These are phyloP conservation scores for Alternaria panax DNA, from an alignment of 2,329 filamentous ascomycete species.

Conservation along the genomic window DNA sequence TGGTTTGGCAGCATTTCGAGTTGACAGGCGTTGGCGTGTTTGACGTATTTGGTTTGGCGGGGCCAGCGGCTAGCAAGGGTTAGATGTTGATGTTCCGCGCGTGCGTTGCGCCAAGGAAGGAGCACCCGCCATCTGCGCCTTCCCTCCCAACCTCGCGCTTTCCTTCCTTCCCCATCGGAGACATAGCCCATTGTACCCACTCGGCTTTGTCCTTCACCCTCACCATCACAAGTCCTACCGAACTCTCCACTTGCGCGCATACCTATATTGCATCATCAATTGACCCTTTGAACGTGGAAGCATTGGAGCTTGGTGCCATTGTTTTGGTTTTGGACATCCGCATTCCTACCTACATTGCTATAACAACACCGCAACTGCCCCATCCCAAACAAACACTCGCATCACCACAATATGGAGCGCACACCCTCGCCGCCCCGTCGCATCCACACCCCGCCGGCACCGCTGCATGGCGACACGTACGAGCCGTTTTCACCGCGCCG, in stretches of 20 bases:
- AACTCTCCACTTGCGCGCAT: conserved; percentile 13
- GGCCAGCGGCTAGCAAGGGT: conserved; percentile 19
- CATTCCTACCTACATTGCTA: conserved; percentile 24
- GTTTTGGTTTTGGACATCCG: conserved; percentile 36
- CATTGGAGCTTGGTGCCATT: conserved; percentile 25
- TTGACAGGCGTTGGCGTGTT: conserved; percentile 28
- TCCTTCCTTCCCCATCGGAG: conserved; percentile 21
- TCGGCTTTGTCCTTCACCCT: conserved; percentile 18
- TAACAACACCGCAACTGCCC: conserved; percentile 22
- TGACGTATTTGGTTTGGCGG: conserved; percentile 35
- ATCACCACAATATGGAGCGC: conserved; percentile 45
- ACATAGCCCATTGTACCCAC: conserved; percentile 27
- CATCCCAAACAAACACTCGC: conserved; percentile 12
- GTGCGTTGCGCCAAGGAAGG: conserved; percentile 11
- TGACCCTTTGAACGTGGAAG: conserved; percentile 8
- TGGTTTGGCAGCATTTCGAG: background rate
- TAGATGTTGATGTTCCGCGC: conserved; percentile 21
- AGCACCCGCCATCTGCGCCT: conserved; percentile 29
- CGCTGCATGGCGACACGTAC: conserved; percentile 74
- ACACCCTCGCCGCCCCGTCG: conserved; percentile 68
- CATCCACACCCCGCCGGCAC: conserved; percentile 72
- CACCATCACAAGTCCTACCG: conserved; percentile 21
- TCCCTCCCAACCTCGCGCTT: conserved; percentile 32
- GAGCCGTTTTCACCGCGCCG: conserved; percentile 77
- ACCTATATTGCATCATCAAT: conserved; percentile 12